phyloP scores from a whole-genome alignment of 345 rosid genomes.

The Ailanthus altissimus region DNA sequence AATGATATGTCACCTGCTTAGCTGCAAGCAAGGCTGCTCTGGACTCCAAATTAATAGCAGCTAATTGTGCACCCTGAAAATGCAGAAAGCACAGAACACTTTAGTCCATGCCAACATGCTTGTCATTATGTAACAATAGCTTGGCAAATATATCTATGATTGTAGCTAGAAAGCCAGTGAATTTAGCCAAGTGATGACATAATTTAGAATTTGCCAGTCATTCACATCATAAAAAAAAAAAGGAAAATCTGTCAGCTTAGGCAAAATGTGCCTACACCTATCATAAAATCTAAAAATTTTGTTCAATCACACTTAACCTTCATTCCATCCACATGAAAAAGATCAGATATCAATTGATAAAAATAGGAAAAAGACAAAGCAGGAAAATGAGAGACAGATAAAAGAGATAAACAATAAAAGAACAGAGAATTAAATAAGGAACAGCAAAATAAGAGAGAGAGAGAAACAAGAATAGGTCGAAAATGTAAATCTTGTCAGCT shows the following conservation, averaged over 20 bases:
- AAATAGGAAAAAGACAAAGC: neutral
- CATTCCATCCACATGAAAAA: neutral
- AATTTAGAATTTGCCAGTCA: neutral
- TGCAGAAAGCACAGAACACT: neutral
- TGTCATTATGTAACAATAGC: neutral
- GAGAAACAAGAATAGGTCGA: neutral
- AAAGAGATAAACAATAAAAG: too few relatives aligned
- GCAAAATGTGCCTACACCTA: neutral
- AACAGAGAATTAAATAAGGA: too few relatives aligned
- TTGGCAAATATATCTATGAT: slow-evolving; percentile 12
- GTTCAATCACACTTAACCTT: neutral
- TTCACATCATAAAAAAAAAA: neutral
- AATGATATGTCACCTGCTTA: slow-evolving; percentile 53
- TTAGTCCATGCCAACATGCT: slow-evolving; percentile 10
- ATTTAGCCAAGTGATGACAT: neutral
- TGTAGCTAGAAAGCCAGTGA: neutral
- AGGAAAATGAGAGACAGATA: too few relatives aligned
- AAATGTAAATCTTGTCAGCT: neutral
- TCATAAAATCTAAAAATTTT: neutral
- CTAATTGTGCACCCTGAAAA: slow-evolving; percentile 74
- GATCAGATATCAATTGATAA: neutral
- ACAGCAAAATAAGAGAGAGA: too few relatives aligned
- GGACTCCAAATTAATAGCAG: slow-evolving; percentile 74
- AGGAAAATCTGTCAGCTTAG: too few relatives aligned
- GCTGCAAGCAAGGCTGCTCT: slow-evolving; percentile 90